A percentile compares a stretch with the other conserved stretches of the same genome.
These are phyloP conservation scores for Nicotiana sylvestris DNA, from an alignment of 257 asterid species.

Conservation along the genomic window DNA sequence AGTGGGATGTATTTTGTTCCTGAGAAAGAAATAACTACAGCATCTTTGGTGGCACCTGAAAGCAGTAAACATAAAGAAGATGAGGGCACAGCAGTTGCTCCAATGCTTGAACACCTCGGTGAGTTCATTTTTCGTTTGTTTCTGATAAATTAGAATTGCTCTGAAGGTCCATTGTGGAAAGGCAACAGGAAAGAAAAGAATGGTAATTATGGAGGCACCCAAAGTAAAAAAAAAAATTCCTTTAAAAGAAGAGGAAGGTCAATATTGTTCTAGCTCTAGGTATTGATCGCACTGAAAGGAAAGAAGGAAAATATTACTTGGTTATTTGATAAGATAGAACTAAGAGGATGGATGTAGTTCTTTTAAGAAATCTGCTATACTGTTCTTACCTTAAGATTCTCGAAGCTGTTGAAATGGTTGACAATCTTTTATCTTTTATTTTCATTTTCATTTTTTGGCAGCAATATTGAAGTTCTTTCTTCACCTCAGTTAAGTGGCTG, in stretches of 20 bases:
- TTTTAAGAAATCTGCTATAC: neutral
- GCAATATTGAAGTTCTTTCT: neutral
- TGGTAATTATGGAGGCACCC: neutral
- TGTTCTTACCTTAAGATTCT: neutral
- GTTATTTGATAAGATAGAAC: neutral
- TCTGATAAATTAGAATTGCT: neutral
- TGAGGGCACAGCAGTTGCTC: constrained; percentile 22
- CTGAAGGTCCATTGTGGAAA: neutral
- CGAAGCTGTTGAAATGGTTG: neutral
- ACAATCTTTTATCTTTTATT: neutral
- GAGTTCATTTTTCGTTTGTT: constrained; percentile 23
- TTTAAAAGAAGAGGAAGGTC: neutral
- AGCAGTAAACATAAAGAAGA: constrained; percentile 17
- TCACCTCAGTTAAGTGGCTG: neutral
- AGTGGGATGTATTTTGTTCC: constrained; percentile 35
- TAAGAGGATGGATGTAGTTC: neutral
- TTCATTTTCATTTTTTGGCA: neutral
- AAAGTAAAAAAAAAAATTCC: neutral
- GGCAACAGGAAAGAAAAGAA: neutral
- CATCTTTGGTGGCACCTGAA: constrained; percentile 22
- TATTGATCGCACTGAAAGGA: neutral
- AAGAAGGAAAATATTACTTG: neutral
- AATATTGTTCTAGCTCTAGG: neutral
- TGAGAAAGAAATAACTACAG: constrained; percentile 20
- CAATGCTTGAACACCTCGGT: constrained; percentile 66